Percentiles rank a stretch among this genome's conserved stretches.
These are phyloP conservation scores for Lentinula detonsa DNA, from an alignment of 768 basidiomycete genomes.

Conservation along the genomic window DNA sequence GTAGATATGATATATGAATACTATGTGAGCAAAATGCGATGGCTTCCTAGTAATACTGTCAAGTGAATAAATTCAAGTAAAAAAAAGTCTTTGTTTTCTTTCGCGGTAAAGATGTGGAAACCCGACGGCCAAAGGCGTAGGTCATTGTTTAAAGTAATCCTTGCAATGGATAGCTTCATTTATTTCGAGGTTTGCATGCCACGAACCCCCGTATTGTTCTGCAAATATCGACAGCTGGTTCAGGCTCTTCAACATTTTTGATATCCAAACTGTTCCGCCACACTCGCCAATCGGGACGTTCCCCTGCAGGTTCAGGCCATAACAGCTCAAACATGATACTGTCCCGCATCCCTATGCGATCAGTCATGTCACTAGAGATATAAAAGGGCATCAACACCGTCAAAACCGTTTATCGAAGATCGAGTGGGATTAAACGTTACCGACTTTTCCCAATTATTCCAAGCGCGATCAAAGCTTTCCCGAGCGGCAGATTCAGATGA, in stretches of 20 bases:
- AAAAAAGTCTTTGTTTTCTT: neutral
- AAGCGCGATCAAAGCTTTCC: constrained; percentile 60
- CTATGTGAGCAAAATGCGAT: no score
- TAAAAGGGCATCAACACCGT: constrained; percentile 8
- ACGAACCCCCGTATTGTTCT: constrained; percentile 53
- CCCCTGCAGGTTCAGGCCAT: constrained; percentile 48
- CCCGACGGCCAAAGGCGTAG: neutral
- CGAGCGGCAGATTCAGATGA: constrained; percentile 27
- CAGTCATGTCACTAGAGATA: constrained; percentile 61
- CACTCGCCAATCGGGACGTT: constrained; percentile 43
- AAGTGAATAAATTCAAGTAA: neutral
- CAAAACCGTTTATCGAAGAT: neutral
- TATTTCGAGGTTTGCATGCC: constrained; percentile 32
- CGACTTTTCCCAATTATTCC: constrained; percentile 68
- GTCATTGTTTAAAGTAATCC: neutral
- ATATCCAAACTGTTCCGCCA: constrained; percentile 43
- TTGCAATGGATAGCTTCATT: neutral
- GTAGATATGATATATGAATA: no score
- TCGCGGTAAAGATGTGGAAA: neutral
- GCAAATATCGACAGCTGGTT: constrained; percentile 23
- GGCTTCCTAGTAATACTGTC: neutral
- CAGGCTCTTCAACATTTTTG: neutral
- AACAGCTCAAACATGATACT: constrained; percentile 36
- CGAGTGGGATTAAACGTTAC: constrained; percentile 15
- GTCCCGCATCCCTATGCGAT: constrained; percentile 58